phyloP scores from a whole-genome alignment of 2,329 filamentous ascomycete species.

The Clonostachys sp. region DNA sequence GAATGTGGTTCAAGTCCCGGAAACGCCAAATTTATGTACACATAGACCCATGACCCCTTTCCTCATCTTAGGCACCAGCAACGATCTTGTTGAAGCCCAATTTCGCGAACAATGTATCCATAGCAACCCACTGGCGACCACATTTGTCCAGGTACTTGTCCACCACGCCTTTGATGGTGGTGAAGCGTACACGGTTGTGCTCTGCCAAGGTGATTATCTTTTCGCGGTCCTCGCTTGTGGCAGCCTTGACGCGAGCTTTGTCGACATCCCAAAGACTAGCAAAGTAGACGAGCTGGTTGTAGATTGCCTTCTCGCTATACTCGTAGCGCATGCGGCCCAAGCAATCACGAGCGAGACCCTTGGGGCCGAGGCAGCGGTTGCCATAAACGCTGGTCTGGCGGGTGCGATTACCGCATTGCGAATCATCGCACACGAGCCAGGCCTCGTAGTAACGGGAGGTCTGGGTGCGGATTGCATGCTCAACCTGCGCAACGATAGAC shows the following conservation, averaged over 20 bases:
- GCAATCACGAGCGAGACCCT: conserved; percentile 80
- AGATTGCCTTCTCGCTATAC: conserved; percentile 81
- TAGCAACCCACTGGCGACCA: conserved; percentile 87
- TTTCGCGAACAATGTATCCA: conserved; percentile 80
- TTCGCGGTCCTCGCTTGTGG: conserved; percentile 50
- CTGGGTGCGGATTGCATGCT: conserved; percentile 74
- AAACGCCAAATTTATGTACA: not conserved
- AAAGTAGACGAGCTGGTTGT: conserved; percentile 92
- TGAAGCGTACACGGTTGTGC: conserved; percentile 78
- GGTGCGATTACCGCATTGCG: conserved; percentile 80
- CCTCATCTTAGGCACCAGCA: conserved; percentile 5
- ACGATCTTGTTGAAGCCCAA: conserved; percentile 43
- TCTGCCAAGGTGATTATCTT: conserved; percentile 69
- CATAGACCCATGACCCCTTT: conserved; percentile 42
- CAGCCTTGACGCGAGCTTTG: conserved; percentile 57
- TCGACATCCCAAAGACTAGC: conserved; percentile 85
- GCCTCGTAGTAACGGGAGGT: conserved; percentile 87
- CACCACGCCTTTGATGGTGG: conserved; percentile 69
- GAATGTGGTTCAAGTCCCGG: too few relatives aligned
- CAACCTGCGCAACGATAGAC: conserved; percentile 79
- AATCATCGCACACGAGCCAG: conserved; percentile 87
- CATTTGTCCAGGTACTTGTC: conserved; percentile 85
- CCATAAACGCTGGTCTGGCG: conserved; percentile 93
- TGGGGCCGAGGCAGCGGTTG: conserved; percentile 80
- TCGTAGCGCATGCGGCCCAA: conserved; percentile 85